A percentile compares a stretch with the other conserved stretches of the same genome.
Evolutionary conservation across 345 rosid species (phyloP).

Genomic region (Abelmoschus esculentus): DNA sequence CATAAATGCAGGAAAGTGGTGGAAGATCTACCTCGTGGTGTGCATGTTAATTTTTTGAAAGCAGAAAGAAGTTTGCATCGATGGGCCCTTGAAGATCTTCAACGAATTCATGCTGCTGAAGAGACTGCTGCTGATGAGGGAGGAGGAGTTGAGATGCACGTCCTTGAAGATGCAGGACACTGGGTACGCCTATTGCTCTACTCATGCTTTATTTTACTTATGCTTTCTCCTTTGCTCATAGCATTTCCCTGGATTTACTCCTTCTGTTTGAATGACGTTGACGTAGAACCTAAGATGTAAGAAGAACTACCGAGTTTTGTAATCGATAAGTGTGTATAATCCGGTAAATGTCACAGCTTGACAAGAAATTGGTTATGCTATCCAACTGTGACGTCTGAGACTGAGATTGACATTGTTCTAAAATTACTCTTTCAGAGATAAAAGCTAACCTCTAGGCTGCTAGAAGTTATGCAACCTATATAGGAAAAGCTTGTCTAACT

Average conservation of each 20-base stretch:
- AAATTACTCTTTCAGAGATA: background rate
- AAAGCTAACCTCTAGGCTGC: background rate
- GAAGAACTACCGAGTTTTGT: background rate
- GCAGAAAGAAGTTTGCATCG: slow-evolving; percentile 97
- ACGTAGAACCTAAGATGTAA: background rate
- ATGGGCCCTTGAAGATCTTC: slow-evolving; percentile 93
- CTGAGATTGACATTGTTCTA: background rate
- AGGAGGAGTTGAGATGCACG: slow-evolving; percentile 92
- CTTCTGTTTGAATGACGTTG: background rate
- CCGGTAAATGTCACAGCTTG: background rate
- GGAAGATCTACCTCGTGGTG: slow-evolving; percentile 80
- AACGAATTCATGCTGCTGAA: slow-evolving; percentile 86
- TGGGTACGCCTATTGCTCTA: slow-evolving; percentile 51
- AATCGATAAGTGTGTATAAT: background rate
- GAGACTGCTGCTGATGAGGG: slow-evolving; percentile 82
- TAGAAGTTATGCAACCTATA: background rate
- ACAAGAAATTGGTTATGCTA: background rate
- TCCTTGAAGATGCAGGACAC: slow-evolving; percentile 93
- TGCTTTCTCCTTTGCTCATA: background rate
- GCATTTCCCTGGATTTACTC: background rate
- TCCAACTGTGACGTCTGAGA: background rate
- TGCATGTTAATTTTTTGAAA: slow-evolving; percentile 81
- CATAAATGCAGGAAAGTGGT: slow-evolving; percentile 59
- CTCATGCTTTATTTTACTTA: slow-evolving; percentile 8
- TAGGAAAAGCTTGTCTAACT: background rate